A percentile compares a stretch with the other conserved stretches of the same genome.
Conservation (phyloP, 257 asterid species). For the Lycium ferocissimum region DNA sequence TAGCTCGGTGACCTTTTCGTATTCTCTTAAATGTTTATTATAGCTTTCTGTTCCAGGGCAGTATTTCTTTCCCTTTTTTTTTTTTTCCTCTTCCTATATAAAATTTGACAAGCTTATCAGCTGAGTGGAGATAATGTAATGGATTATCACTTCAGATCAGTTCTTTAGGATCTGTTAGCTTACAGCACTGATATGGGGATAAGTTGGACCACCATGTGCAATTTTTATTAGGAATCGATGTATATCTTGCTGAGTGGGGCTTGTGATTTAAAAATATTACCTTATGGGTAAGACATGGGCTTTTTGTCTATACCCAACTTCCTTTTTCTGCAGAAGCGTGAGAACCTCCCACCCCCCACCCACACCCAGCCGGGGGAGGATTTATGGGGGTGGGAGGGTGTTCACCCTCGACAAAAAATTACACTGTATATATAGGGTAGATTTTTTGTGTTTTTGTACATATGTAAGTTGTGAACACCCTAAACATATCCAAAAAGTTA, state of each 20-base stretch:
- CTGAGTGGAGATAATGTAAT: too few relatives aligned
- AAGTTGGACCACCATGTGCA: constrained; percentile 20
- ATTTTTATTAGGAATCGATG: background rate
- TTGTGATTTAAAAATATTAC: too few relatives aligned
- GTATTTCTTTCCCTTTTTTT: too few relatives aligned
- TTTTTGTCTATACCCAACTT: background rate
- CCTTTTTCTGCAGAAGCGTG: background rate
- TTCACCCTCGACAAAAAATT: too few relatives aligned
- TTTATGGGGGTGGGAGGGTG: background rate
- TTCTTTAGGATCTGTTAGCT: background rate
- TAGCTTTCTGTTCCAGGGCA: background rate
- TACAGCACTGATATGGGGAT: background rate
- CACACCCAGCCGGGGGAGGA: too few relatives aligned
- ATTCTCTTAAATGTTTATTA: background rate
- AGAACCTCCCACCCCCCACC: background rate
- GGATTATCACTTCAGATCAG: background rate
- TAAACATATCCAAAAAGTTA: too few relatives aligned
- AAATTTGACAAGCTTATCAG: background rate
- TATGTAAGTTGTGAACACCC: too few relatives aligned
- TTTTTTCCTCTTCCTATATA: too few relatives aligned
- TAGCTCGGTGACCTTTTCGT: background rate
- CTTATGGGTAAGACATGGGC: background rate
- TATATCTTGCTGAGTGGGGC: background rate
- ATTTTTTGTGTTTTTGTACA: too few relatives aligned
- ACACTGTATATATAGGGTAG: too few relatives aligned